A percentile compares a stretch with the other conserved stretches of the same genome.
Evolutionary conservation across 495 filamentous ascomycete species (phyloP).

Genomic region (Penicillium chermesinum): DNA sequence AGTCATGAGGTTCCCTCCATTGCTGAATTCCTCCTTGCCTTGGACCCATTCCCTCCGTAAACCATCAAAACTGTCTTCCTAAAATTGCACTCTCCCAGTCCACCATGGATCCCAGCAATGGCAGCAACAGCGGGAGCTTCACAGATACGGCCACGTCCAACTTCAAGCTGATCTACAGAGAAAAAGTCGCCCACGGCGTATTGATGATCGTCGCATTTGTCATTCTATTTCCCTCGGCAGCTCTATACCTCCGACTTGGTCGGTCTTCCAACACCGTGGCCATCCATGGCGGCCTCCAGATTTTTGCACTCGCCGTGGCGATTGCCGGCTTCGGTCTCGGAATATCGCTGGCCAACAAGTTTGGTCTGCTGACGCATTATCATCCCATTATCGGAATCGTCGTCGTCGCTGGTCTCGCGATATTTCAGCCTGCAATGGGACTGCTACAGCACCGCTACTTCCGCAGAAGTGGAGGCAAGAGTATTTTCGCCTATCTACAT

Average conservation of each 20-base stretch:
- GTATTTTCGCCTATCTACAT: constrained; percentile 54
- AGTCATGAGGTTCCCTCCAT: no score
- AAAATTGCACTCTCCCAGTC: no score
- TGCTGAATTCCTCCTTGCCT: no score
- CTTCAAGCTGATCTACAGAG: constrained; percentile 15
- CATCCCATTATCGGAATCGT: constrained; percentile 56
- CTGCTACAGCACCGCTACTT: constrained; percentile 55
- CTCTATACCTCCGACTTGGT: constrained; percentile 39
- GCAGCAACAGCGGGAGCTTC: no score
- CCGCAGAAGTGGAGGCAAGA: constrained; percentile 41
- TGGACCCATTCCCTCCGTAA: no score
- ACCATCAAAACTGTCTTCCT: no score
- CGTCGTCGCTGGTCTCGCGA: constrained; percentile 47
- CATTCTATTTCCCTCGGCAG: constrained; percentile 47
- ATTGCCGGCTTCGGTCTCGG: constrained; percentile 61
- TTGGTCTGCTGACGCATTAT: constrained; percentile 15
- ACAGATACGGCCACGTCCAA: no score
- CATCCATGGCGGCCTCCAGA: constrained; percentile 56
- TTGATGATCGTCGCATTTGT: constrained; percentile 38
- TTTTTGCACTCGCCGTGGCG: constrained; percentile 49
- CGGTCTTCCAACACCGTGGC: constrained; percentile 25
- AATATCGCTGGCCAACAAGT: constrained; percentile 38
- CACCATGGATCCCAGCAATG: no score
- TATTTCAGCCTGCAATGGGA: constrained; percentile 62
- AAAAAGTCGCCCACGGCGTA: constrained; percentile 35